Evolutionary conservation across 345 rosid genomes (phyloP).

Genomic region (Hypericum androsaemum): DNA sequence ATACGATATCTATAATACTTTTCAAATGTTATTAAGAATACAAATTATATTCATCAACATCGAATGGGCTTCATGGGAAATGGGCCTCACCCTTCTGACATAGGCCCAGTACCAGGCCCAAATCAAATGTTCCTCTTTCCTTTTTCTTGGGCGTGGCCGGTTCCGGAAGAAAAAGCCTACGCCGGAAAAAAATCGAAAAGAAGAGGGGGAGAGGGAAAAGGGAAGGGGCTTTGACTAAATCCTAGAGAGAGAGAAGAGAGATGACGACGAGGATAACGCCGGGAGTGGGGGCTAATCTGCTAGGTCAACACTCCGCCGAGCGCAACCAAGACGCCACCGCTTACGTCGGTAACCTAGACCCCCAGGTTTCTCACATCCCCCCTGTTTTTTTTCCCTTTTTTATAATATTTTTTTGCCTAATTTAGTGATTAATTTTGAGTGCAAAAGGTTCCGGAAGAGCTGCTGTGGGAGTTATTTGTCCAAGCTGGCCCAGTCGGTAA

Average conservation of each 20-base stretch:
- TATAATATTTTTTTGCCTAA: not conserved
- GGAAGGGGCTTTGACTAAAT: too few species aligned
- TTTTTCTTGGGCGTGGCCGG: too few species aligned
- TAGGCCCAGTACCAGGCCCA: too few species aligned
- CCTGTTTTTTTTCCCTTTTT: not conserved
- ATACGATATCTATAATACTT: too few species aligned
- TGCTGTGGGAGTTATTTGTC: slow-evolving; percentile 93
- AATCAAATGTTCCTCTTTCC: too few species aligned
- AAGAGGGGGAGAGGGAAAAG: too few species aligned
- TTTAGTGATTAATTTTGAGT: not conserved
- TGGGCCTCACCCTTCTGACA: too few species aligned
- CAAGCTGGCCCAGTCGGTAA: slow-evolving; percentile 98
- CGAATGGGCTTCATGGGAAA: too few species aligned
- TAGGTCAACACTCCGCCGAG: slow-evolving; percentile 96
- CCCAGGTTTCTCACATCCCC: slow-evolving; percentile 37
- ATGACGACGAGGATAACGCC: slow-evolving; percentile 98
- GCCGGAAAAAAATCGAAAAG: too few species aligned
- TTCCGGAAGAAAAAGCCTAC: too few species aligned
- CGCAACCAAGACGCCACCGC: slow-evolving; percentile 98
- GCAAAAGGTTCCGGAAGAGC: slow-evolving; percentile 60
- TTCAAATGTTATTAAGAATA: too few species aligned
- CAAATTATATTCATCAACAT: too few species aligned
- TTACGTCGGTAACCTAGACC: slow-evolving; percentile 79
- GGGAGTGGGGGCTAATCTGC: slow-evolving; percentile 92
- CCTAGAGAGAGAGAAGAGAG: slow-evolving; percentile 2